Conservation (phyloP, 2,329 filamentous ascomycete genomes). For the Penicillium sp. region DNA sequence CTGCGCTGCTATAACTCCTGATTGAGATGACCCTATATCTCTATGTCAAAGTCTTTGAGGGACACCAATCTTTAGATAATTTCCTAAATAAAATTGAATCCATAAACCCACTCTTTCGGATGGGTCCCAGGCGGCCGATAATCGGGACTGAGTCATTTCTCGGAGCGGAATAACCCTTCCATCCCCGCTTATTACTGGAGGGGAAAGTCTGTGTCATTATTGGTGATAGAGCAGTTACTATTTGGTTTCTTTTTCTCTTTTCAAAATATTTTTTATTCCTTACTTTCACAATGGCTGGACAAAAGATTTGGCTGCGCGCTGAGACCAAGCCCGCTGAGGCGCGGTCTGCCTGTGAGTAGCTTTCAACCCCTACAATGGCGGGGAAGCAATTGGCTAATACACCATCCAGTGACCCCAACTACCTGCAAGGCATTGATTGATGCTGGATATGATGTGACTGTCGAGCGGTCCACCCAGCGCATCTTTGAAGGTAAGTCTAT, state of each 20-base stretch:
- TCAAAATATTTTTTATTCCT: not conserved
- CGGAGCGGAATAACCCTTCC: conserved; percentile 35
- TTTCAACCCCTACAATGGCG: conserved; percentile 3
- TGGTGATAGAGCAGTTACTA: conserved; percentile 13
- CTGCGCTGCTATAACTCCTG: not conserved
- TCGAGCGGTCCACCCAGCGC: conserved; percentile 66
- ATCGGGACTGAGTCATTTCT: conserved; percentile 24
- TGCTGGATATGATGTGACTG: conserved; percentile 66
- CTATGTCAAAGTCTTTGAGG: too few relatives aligned
- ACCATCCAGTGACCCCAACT: conserved; percentile 45
- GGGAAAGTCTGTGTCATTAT: conserved; percentile 31
- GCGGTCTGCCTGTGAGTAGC: conserved; percentile 47
- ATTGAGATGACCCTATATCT: not conserved
- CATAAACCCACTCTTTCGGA: not conserved
- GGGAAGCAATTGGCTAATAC: conserved; percentile 4
- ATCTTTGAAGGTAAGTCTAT: conserved; percentile 51
- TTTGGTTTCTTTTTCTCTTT: conserved; percentile 8
- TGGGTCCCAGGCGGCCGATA: conserved; percentile 11
- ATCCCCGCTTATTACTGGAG: conserved; percentile 30
- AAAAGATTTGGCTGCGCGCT: conserved; percentile 55
- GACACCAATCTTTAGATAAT: too few relatives aligned
- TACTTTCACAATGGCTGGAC: conserved; percentile 31
- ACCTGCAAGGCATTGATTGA: conserved; percentile 62
- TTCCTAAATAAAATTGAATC: too few relatives aligned
- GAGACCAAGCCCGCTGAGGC: conserved; percentile 61